A percentile compares a stretch with the other conserved stretches of the same genome.
Evolutionary conservation across 1,139 yeast species (phyloP).

Genomic region (Debaryomycetaceae sp.): DNA sequence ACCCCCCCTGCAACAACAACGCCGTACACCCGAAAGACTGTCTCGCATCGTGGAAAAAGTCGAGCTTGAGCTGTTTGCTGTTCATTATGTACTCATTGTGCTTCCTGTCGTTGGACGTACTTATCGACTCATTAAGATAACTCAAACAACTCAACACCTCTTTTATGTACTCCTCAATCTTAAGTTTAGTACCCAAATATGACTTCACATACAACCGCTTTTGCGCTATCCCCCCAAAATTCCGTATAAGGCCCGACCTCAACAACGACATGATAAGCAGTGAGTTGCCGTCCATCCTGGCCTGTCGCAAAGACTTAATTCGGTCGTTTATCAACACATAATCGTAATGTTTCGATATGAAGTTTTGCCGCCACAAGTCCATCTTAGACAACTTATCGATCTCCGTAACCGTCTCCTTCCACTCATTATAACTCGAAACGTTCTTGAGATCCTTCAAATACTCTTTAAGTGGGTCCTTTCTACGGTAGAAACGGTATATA

Average conservation of each 20-base stretch:
- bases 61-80: slow-evolving; percentile 62
- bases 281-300: slow-evolving; percentile 59
- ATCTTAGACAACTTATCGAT: slow-evolving; percentile 67
- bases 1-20: slow-evolving; percentile 87
- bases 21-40: slow-evolving; percentile 92
- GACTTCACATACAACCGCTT: slow-evolving; percentile 76
- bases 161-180: slow-evolving; percentile 81
- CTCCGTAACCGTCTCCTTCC: slow-evolving; percentile 56
- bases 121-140: slow-evolving; percentile 42
- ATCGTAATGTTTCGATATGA: slow-evolving; percentile 79
- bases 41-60: slow-evolving; percentile 86
- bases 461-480: slow-evolving; percentile 41
- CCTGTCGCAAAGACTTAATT: slow-evolving; percentile 56
- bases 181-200: slow-evolving; percentile 79
- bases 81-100: slow-evolving; percentile 40
- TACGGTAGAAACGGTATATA: slow-evolving; percentile 34
- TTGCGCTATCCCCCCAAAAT: slow-evolving; percentile 88
- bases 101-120: slow-evolving; percentile 19
- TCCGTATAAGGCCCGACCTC: slow-evolving; percentile 79
- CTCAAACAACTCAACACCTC: slow-evolving; percentile 73
- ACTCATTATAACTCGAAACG: slow-evolving; percentile 53
- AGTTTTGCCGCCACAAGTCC: slow-evolving; percentile 83
- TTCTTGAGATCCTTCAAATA: slow-evolving; percentile 36
- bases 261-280: slow-evolving; percentile 63
- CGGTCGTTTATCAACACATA: slow-evolving; percentile 78